Evolutionary conservation across 345 rosid genomes (phyloP).

Genomic region (Pistacia atlantica): DNA sequence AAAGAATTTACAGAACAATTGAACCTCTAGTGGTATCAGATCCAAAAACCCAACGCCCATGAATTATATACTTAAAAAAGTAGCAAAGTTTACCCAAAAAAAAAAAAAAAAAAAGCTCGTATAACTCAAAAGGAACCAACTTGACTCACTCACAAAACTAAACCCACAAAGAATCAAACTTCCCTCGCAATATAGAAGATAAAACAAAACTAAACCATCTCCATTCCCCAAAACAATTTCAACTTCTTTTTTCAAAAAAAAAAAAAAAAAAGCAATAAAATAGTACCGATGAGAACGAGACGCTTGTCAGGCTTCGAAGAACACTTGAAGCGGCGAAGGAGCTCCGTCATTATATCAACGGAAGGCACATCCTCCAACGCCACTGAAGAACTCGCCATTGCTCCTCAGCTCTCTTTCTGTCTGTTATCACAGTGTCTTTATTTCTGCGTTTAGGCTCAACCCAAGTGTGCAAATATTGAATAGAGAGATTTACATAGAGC

Average conservation of each 20-base stretch:
- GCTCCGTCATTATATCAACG: conserved; percentile 80
- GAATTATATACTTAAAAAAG: not conserved
- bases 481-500: not conserved
- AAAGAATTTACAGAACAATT: not conserved
- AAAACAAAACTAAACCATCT: not conserved
- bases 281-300: conserved; percentile 80
- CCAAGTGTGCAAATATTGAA: too few relatives aligned
- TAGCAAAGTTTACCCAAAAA: not conserved
- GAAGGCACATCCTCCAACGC: conserved; percentile 75
- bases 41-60: not conserved
- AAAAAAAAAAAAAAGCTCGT: not conserved
- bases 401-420: not conserved
- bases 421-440: not conserved
- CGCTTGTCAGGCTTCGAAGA: conserved; percentile 84
- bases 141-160: not conserved
- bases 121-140: not conserved
- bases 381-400: conserved; percentile 36
- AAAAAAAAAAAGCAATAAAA: not conserved
- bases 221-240: not conserved
- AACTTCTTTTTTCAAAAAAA: not conserved
- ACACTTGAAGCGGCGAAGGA: conserved; percentile 86
- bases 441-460: conserved; percentile 10
- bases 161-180: conserved; percentile 1
- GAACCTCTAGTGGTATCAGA: not conserved
- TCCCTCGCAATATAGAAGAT: not conserved